Percentiles rank a stretch among this genome's conserved stretches.
Conservation (phyloP, 2,329 filamentous ascomycete species). For the Onygenales sp. region DNA sequence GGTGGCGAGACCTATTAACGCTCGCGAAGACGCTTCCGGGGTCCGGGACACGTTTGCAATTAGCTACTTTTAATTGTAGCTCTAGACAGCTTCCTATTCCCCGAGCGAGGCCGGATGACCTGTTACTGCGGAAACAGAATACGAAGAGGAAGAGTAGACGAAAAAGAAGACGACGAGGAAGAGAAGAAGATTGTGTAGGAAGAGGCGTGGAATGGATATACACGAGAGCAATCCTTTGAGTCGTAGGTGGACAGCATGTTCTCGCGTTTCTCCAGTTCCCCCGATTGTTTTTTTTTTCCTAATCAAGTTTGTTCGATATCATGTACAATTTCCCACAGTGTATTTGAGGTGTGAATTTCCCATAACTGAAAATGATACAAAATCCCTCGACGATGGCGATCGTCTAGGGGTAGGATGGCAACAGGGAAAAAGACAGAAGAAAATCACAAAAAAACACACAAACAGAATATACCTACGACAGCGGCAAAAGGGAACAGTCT, state of each 20-base stretch:
- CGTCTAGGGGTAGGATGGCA: not conserved
- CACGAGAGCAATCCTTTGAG: not conserved
- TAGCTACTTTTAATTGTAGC: conserved; percentile 8
- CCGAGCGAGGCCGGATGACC: conserved; percentile 8
- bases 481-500: not conserved
- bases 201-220: not conserved
- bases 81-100: conserved; percentile 11
- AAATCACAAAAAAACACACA: not conserved
- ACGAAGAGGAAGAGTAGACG: not conserved
- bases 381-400: not conserved
- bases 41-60: conserved; percentile 7
- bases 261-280: not conserved
- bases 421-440: not conserved
- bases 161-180: not conserved
- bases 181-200: not conserved
- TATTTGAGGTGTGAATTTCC: not conserved
- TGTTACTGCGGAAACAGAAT: not conserved
- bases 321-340: not conserved
- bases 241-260: not conserved
- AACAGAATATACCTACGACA: not conserved
- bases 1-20: conserved; percentile 35
- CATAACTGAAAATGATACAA: not conserved
- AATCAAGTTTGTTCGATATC: not conserved
- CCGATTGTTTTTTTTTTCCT: not conserved
- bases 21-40: conserved; percentile 13